A percentile compares a stretch with the other conserved stretches of the same genome.
Evolutionary conservation across 176 grass and related monocot genomes (phyloP).

Genomic region (Triticum dicoccoides): DNA sequence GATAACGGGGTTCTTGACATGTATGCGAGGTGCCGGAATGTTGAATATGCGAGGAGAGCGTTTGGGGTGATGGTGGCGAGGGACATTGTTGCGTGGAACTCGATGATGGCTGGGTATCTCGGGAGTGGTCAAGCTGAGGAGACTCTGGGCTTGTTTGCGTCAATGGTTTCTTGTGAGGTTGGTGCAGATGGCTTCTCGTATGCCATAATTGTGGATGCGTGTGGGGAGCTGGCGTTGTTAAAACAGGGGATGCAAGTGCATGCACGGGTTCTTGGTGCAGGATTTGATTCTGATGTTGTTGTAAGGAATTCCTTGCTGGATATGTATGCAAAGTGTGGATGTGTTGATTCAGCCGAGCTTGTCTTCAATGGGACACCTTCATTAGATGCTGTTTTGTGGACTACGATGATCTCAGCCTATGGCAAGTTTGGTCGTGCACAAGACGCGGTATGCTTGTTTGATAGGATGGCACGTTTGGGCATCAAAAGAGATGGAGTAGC

Average conservation of each 20-base stretch:
- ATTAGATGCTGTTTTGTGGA: conserved; percentile 49
- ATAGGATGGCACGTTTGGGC: conserved; percentile 46
- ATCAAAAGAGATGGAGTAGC: conserved; percentile 46
- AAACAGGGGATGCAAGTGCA: conserved; percentile 54
- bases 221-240: conserved; percentile 38
- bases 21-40: conserved; percentile 37
- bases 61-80: conserved; percentile 39
- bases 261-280: conserved; percentile 16
- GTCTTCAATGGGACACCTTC: conserved; percentile 21
- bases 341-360: conserved; percentile 40
- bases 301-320: conserved; percentile 56
- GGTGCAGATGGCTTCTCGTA: conserved; percentile 44
- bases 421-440: conserved; percentile 39
- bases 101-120: conserved; percentile 52
- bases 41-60: conserved; percentile 20
- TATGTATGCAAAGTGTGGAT: conserved; percentile 69
- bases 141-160: conserved; percentile 30
- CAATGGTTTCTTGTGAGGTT: conserved; percentile 33
- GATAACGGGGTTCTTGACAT: conserved; percentile 58
- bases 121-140: conserved; percentile 43
- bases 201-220: conserved; percentile 44
- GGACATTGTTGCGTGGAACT: conserved; percentile 51
- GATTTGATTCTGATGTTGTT: conserved; percentile 37
- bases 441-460: conserved; percentile 43
- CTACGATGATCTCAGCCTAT: conserved; percentile 58